Base-by-base conservation (phyloP, 192 early-diverging fungal species). In the Coemansia asiatica region DNA sequence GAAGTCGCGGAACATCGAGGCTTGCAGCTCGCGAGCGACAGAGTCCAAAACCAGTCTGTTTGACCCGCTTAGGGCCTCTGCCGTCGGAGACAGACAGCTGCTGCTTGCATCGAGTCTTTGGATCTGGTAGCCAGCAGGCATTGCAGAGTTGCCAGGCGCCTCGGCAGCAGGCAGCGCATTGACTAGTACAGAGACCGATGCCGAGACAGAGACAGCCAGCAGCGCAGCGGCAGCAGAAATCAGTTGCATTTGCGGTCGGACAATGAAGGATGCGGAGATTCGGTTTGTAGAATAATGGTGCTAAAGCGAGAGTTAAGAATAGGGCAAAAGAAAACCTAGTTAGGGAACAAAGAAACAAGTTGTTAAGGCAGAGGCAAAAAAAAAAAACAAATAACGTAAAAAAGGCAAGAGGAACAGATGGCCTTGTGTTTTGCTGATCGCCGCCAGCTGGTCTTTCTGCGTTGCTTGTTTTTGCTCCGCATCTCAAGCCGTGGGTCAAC, bases 1-100 rank as follows among this genome's bases (percentile, higher is more conserved):
- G 22, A 75, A 69, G 69, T 81, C 73, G 56, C 72, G 69, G 67
- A 75, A 81, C 64, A 66, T 54, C n/a, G 78, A 69, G 47, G 16
- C 25, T 12, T 64, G 51, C 35, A 81, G 66, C 36, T 57, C 59
- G 2, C 56, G 66, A 26, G 78, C 78, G 6, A 72, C 51, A 4
- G 61, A 63, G 60, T 67, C 60, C 31, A 81, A 38, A 27, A 57
- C 61, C 15, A 46, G 51, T 9, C 78, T 60, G 29, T 56, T 66
- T 4, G 56, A 47, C 4, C 38, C 58, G 56, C 62, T 62, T 16
- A 75, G 51, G 9, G 36, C 46, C 38, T 66, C 36, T n/a, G 61
- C 56, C 7, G 58, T n/a, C 12, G 54, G 64, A 18, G 71, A 59
- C 40, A 79, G 64, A 31, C 76, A 80, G 64, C 56, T 63, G 59